phyloP scores from a whole-genome alignment of 257 asterid species.

The Solanum gandarillasii region DNA sequence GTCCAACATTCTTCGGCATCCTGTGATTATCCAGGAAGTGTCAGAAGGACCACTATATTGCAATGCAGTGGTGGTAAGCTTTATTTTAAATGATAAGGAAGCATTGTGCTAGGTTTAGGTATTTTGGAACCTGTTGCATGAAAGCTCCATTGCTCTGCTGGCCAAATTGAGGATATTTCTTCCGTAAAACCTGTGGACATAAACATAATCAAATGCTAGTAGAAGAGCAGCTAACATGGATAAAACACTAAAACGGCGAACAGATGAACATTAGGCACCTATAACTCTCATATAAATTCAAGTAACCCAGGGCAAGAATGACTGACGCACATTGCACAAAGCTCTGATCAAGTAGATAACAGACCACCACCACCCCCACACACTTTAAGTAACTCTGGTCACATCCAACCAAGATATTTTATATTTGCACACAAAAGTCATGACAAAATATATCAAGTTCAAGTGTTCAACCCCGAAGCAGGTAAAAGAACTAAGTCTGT shows the following conservation, averaged over 20 bases:
- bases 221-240: neutral
- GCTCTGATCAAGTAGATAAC: neutral
- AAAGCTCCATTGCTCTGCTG: constrained; percentile 89
- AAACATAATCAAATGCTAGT: neutral
- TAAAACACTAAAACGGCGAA: neutral
- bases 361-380: neutral
- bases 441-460: neutral
- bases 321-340: neutral
- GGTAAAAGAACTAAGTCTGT: neutral
- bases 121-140: constrained; percentile 84
- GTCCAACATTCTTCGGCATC: constrained; percentile 99
- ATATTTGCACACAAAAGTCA: neutral
- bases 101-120: neutral
- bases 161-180: constrained; percentile 96
- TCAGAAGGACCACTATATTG: constrained; percentile 1
- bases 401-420: neutral
- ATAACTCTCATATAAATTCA: neutral
- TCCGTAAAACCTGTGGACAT: constrained; percentile 65
- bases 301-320: neutral
- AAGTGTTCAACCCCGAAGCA: neutral
- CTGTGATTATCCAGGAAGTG: constrained; percentile 26
- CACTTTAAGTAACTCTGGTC: neutral
- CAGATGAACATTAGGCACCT: neutral
- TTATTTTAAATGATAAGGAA: neutral
- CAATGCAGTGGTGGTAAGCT: neutral